A percentile compares a stretch with the other conserved stretches of the same genome.
Evolutionary conservation across 2,329 filamentous ascomycete genomes (phyloP).

Genomic region (Stemphylium vesicarium): DNA sequence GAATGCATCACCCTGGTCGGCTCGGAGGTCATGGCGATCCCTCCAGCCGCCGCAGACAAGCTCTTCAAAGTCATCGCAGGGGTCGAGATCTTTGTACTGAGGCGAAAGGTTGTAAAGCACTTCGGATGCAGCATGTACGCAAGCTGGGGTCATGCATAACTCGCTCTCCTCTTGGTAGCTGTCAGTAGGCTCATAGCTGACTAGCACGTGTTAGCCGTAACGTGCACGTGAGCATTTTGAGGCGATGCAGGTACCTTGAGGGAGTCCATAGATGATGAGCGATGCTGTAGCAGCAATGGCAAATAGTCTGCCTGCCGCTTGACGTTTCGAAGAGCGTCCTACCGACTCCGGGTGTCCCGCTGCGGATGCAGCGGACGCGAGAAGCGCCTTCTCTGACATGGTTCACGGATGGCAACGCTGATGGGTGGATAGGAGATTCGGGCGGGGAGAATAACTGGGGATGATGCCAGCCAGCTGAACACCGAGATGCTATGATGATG

Average conservation of each 20-base stretch:
- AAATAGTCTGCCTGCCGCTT: slow-evolving; percentile 23
- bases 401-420: neutral
- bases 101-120: slow-evolving; percentile 68
- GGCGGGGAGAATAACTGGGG: neutral
- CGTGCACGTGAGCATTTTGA: neutral
- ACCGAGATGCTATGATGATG: slow-evolving; percentile 16
- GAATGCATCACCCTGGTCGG: slow-evolving; percentile 67
- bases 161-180: slow-evolving; percentile 18
- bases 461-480: slow-evolving; percentile 35
- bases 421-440: neutral
- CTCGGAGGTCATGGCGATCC: slow-evolving; percentile 67
- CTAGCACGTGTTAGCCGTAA: slow-evolving; percentile 7
- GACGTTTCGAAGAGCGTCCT: slow-evolving; percentile 21
- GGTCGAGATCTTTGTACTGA: slow-evolving; percentile 67
- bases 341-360: slow-evolving; percentile 18
- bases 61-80: slow-evolving; percentile 72
- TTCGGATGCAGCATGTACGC: slow-evolving; percentile 67
- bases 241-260: slow-evolving; percentile 9
- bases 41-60: slow-evolving; percentile 72
- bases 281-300: slow-evolving; percentile 25
- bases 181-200: slow-evolving; percentile 8
- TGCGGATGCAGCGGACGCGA: slow-evolving; percentile 18
- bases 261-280: slow-evolving; percentile 28
- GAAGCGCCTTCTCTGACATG: slow-evolving; percentile 35
- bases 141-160: slow-evolving; percentile 64